phyloP scores from a whole-genome alignment of 192 early-diverging fungal genomes.

The Linnemannia schmuckeri region DNA sequence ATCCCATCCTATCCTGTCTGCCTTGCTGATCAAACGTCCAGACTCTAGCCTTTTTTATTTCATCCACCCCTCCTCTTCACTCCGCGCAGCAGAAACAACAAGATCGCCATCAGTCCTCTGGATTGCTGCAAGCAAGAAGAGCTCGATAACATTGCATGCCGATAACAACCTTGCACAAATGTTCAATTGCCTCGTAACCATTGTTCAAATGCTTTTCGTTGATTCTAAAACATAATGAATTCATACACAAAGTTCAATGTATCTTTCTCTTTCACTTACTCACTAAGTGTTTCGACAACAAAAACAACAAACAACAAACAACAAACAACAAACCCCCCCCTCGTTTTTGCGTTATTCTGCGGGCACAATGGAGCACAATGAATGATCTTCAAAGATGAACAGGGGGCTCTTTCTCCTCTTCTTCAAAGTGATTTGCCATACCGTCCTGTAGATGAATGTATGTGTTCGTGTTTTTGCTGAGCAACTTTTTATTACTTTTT shows the following conservation, averaged over 20 bases:
- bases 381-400: too few species aligned
- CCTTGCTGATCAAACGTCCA: neutral
- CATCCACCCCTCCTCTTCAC: too few species aligned
- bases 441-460: neutral
- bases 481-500: neutral
- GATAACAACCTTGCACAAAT: too few species aligned
- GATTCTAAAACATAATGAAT: too few species aligned
- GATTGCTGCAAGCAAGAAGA: neutral
- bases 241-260: neutral
- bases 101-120: neutral
- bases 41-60: neutral
- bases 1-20: too few species aligned
- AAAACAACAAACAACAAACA: neutral
- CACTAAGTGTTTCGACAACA: neutral
- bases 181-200: too few species aligned
- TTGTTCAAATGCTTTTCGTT: too few species aligned
- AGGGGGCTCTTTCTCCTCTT: neutral
- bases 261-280: neutral
- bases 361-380: neutral
- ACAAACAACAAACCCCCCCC: neutral
- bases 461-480: neutral
- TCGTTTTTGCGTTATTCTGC: too few species aligned
- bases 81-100: conserved; percentile 1
- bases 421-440: neutral
- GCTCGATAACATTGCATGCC: neutral